phyloP scores from a whole-genome alignment of 2,329 filamentous ascomycete species.

The Phialophora tarda region DNA sequence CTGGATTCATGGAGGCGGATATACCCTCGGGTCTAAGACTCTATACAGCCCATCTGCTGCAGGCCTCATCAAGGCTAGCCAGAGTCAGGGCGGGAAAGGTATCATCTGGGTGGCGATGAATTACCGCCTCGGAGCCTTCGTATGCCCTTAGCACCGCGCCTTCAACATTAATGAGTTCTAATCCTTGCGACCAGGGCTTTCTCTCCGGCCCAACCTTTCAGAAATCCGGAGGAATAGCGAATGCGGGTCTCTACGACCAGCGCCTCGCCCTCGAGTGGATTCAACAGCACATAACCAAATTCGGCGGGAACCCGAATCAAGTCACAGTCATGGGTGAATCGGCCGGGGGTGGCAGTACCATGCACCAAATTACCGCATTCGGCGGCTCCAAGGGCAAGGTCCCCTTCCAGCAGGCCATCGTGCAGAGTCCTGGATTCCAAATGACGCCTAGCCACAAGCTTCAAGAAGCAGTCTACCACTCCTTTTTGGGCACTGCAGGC shows the following conservation, averaged over 20 bases:
- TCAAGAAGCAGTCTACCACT: constrained; percentile 48
- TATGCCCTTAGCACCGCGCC: neutral
- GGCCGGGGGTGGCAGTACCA: constrained; percentile 59
- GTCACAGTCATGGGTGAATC: constrained; percentile 60
- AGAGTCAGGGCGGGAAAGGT: constrained; percentile 46
- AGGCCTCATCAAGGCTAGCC: constrained; percentile 51
- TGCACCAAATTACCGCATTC: constrained; percentile 62
- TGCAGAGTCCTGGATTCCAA: constrained; percentile 51
- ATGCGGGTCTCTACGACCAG: constrained; percentile 60
- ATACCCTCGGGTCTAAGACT: constrained; percentile 49
- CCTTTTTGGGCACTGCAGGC: constrained; percentile 50
- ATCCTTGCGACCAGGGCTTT: constrained; percentile 43
- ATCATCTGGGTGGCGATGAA: constrained; percentile 57
- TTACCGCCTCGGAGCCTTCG: constrained; percentile 56
- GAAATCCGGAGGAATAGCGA: constrained; percentile 48
- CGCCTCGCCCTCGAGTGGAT: constrained; percentile 62
- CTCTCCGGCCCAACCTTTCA: constrained; percentile 53
- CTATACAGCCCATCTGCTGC: constrained; percentile 43
- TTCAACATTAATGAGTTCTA: neutral
- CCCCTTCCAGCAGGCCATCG: constrained; percentile 49
- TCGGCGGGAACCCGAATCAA: constrained; percentile 59
- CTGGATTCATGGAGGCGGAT: constrained; percentile 57
- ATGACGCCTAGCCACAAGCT: constrained; percentile 47
- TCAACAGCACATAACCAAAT: constrained; percentile 58
- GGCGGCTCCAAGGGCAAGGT: constrained; percentile 47